Evolutionary conservation across 2,329 filamentous ascomycete species (phyloP).

Genomic region (Trichoderma hamatum): DNA sequence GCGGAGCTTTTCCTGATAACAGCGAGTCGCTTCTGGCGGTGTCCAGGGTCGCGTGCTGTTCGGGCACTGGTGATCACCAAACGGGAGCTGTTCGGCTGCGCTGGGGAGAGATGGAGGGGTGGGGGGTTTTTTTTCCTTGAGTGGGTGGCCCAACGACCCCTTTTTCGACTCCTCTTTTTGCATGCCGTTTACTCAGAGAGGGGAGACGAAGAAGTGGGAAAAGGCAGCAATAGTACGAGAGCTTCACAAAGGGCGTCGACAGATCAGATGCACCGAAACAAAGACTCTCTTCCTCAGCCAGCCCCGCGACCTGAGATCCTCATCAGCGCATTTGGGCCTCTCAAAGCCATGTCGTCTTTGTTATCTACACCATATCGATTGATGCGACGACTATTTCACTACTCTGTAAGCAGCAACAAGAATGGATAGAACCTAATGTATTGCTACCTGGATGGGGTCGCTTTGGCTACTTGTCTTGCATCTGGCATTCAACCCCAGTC

Average conservation of each 20-base stretch:
- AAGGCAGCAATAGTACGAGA: neutral
- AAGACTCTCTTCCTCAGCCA: neutral
- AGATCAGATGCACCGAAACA: neutral
- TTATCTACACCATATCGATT: neutral
- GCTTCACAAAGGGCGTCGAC: neutral
- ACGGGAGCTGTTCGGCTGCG: slow-evolving; percentile 21
- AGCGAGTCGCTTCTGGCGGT: slow-evolving; percentile 15
- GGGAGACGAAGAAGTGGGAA: neutral
- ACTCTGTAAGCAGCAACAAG: neutral
- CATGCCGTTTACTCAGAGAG: slow-evolving; percentile 19
- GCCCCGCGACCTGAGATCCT: neutral
- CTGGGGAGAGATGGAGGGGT: slow-evolving; percentile 22
- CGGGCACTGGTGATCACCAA: slow-evolving; percentile 20
- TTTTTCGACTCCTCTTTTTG: slow-evolving; percentile 25
- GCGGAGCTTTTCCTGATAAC: slow-evolving; percentile 3
- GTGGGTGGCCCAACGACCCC: slow-evolving; percentile 18
- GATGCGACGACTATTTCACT: neutral
- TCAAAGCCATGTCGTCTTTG: neutral
- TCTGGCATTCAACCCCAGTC: slow-evolving; percentile 25
- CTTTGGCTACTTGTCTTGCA: slow-evolving; percentile 3
- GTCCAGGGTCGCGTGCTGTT: slow-evolving; percentile 26
- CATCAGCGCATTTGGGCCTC: neutral
- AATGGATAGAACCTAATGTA: slow-evolving; percentile 12
- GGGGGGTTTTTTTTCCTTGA: neutral
- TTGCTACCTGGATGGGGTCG: slow-evolving; percentile 22